phyloP scores from a whole-genome alignment of 345 rosid species.

The Eucalyptus fibrosa region DNA sequence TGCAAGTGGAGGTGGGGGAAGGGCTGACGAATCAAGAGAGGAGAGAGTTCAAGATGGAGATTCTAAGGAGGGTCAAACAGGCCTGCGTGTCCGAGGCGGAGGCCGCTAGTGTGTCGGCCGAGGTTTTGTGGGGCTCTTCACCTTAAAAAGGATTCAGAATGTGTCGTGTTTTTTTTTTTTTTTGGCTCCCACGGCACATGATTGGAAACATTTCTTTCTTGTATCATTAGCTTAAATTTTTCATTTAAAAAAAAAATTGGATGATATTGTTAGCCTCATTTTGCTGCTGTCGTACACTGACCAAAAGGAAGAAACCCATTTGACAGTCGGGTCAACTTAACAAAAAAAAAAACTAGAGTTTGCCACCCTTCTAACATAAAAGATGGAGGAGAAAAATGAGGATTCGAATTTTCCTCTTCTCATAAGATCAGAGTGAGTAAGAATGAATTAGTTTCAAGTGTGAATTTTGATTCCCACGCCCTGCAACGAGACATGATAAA shows the following conservation, averaged over 20 bases:
- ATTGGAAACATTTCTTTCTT: not conserved
- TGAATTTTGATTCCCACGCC: fast-evolving
- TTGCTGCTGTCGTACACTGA: not conserved
- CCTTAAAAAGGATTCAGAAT: not conserved
- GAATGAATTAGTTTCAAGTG: fast-evolving
- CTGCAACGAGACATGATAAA: fast-evolving
- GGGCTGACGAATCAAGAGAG: slow-evolving; percentile 26
- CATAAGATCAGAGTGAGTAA: fast-evolving
- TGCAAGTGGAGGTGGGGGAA: slow-evolving; percentile 45
- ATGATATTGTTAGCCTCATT: not conserved
- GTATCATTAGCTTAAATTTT: not conserved
- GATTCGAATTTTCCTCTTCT: too few species aligned
- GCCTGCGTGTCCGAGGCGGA: slow-evolving; percentile 35
- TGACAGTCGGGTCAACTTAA: not conserved
- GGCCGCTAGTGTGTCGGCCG: slow-evolving; percentile 16
- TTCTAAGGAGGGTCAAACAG: slow-evolving; percentile 25
- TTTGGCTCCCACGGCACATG: not conserved
- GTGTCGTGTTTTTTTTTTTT: not conserved
- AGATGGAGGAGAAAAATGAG: fast-evolving
- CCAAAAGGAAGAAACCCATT: not conserved
- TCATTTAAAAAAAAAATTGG: not conserved
- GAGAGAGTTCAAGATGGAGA: slow-evolving; percentile 21
- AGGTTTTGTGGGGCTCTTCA: slow-evolving; percentile 46
- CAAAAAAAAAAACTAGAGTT: not conserved
- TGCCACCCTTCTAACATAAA: too few species aligned